phyloP scores from a whole-genome alignment of 306 rosid species.

The Pyrus betulifolia region DNA sequence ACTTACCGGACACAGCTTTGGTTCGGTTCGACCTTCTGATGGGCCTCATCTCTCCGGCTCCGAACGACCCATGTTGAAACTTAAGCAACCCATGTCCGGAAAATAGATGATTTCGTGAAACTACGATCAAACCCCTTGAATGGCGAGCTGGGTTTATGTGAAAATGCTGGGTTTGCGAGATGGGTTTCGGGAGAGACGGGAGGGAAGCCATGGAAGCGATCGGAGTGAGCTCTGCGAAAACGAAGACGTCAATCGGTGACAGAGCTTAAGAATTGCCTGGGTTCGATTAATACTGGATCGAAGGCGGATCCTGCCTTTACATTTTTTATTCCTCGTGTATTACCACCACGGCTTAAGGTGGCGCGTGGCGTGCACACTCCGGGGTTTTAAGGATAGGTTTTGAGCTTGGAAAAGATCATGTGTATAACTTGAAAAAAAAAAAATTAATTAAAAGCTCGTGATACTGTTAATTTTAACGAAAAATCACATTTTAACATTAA shows the following conservation, averaged over 20 bases:
- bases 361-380: neutral
- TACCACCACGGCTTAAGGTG: neutral
- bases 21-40: constrained; percentile 22
- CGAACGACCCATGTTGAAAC: constrained; percentile 11
- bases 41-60: neutral
- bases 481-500: too few relatives aligned
- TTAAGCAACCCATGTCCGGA: neutral
- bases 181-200: constrained; percentile 14
- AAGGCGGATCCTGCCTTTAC: neutral
- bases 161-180: constrained; percentile 7
- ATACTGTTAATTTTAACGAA: too few relatives aligned
- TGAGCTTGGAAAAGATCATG: too few relatives aligned
- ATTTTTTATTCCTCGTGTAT: neutral
- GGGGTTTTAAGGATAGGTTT: too few relatives aligned
- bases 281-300: neutral
- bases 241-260: neutral
- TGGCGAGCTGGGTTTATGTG: neutral
- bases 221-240: neutral
- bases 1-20: constrained; percentile 21
- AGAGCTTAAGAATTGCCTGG: neutral
- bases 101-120: constrained; percentile 11
- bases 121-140: neutral
- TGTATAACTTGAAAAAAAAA: too few relatives aligned
- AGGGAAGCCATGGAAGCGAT: constrained; percentile 35
- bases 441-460: too few relatives aligned